phyloP scores from a whole-genome alignment of 1,284 basidiomycete species.

The Stygiomarasmius scandens region DNA sequence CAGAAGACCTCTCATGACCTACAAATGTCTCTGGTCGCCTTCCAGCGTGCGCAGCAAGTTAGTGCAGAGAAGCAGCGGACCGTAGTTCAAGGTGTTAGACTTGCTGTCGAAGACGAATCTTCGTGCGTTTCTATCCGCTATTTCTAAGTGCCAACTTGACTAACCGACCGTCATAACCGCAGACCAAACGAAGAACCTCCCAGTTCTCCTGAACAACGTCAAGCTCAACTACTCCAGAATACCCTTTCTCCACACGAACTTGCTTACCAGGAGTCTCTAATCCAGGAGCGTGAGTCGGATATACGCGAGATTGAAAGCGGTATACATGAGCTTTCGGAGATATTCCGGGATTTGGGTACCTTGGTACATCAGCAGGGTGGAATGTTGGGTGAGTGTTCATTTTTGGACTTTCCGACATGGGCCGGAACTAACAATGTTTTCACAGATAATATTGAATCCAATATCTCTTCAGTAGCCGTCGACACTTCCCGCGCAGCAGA shows the following conservation, averaged over 20 bases:
- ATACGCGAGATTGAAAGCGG: conserved; percentile 97
- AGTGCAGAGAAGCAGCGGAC: conserved; percentile 87
- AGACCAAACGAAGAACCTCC: conserved; percentile 26
- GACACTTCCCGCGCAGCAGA: conserved; percentile 87
- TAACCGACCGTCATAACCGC: conserved; percentile 28
- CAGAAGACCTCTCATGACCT: conserved; percentile 94
- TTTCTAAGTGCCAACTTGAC: conserved; percentile 13
- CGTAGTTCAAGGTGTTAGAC: conserved; percentile 79
- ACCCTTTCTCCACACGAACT: conserved; percentile 88
- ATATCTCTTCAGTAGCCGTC: conserved; percentile 85
- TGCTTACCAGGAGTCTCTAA: conserved; percentile 94
- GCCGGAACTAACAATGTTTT: background rate
- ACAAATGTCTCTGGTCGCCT: conserved; percentile 85
- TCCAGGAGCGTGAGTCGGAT: conserved; percentile 93
- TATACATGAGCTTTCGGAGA: conserved; percentile 95
- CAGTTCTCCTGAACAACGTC: conserved; percentile 55
- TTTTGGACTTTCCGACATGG: too few species aligned
- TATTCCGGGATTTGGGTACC: conserved; percentile 95
- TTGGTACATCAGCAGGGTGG: conserved; percentile 94
- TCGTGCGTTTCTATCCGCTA: background rate
- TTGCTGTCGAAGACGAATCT: conserved; percentile 72
- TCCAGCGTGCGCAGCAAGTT: conserved; percentile 89
- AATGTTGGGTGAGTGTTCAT: conserved; percentile 80
- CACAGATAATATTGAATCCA: conserved; percentile 96
- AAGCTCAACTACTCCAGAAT: conserved; percentile 71